Evolutionary conservation across 805 yeast genomes (phyloP).

Genomic region (Saccharomycopsis sp.): DNA sequence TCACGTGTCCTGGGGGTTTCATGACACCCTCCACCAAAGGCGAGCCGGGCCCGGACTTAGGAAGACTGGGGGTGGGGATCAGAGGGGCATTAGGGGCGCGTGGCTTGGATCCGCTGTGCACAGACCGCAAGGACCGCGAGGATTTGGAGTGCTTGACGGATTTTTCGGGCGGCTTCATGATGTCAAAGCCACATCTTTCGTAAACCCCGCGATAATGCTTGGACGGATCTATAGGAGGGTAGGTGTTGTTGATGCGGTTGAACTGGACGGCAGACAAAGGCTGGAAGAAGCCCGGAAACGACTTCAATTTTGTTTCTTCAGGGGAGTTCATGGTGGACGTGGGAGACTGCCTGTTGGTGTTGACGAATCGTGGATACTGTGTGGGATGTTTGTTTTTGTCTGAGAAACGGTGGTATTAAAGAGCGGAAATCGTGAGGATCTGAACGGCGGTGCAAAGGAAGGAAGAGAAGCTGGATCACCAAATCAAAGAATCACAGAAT

Average conservation of each 20-base stretch:
- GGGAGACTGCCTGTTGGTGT: background rate
- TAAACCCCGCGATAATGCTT: slow-evolving; percentile 61
- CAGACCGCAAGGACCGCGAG: background rate
- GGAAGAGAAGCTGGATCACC: too few relatives aligned
- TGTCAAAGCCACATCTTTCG: slow-evolving; percentile 80
- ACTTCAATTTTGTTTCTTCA: slow-evolving; percentile 2
- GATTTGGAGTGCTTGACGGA: background rate
- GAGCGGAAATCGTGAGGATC: background rate
- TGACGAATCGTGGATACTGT: background rate
- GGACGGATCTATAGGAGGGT: slow-evolving; percentile 64
- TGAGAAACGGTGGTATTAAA: too few relatives aligned
- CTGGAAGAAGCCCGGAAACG: slow-evolving; percentile 19
- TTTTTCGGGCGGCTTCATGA: slow-evolving; percentile 29
- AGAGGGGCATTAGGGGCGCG: background rate
- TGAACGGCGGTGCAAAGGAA: too few relatives aligned
- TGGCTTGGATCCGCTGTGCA: background rate
- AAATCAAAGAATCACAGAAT: too few relatives aligned
- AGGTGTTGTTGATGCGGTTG: slow-evolving; percentile 40
- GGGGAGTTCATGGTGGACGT: background rate
- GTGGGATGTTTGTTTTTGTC: background rate
- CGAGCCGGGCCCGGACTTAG: slow-evolving; percentile 7
- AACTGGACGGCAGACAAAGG: slow-evolving; percentile 22
- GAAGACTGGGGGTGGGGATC: background rate
- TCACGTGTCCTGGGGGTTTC: background rate
- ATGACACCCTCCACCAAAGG: slow-evolving; percentile 19